phyloP scores from a whole-genome alignment of 202 grass and related monocot species.

The Brachypodium distachyon region DNA sequence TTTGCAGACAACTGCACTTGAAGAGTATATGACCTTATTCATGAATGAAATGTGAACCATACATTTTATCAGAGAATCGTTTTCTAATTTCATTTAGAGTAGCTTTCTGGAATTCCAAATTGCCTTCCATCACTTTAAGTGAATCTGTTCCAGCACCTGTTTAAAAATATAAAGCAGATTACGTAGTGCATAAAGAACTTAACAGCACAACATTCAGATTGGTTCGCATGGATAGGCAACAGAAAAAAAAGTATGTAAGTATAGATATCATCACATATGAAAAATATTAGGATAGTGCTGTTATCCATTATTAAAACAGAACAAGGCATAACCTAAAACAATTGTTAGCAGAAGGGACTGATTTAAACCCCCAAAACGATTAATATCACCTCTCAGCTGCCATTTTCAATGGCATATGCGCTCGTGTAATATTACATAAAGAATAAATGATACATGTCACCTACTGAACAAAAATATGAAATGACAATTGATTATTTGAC shows the following conservation, averaged over 20 bases:
- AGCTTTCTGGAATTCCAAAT: slow-evolving; percentile 54
- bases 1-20: background rate
- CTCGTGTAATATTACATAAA: background rate
- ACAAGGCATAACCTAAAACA: background rate
- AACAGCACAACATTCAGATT: background rate
- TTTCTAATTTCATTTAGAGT: slow-evolving; percentile 40
- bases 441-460: background rate
- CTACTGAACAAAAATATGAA: background rate
- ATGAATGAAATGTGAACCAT: slow-evolving; percentile 16
- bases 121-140: slow-evolving; percentile 42
- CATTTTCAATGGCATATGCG: background rate
- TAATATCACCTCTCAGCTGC: background rate
- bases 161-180: slow-evolving; percentile 20
- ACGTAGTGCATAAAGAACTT: background rate
- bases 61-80: slow-evolving; percentile 64
- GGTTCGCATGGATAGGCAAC: background rate
- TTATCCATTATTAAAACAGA: background rate
- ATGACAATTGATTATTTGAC: background rate
- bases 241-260: background rate
- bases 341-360: background rate
- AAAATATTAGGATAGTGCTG: background rate
- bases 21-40: background rate
- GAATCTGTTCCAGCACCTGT: slow-evolving; percentile 43
- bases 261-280: background rate
- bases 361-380: background rate